Evolutionary conservation across 306 rosid species (phyloP).

Genomic region (Pterocarpus macrocarpus): DNA sequence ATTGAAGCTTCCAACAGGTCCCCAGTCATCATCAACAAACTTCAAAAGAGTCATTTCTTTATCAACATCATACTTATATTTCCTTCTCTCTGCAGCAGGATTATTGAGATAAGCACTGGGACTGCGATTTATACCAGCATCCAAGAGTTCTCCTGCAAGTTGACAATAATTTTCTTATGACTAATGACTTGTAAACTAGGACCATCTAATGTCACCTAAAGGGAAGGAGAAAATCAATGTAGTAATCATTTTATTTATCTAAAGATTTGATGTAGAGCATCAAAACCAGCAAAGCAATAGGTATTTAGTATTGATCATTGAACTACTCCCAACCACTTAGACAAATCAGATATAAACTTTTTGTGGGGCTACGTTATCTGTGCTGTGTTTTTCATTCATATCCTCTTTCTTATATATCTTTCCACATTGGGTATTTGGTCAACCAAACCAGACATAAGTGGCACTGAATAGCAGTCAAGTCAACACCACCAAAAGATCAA

Average conservation of each 20-base stretch:
- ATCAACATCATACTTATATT: conserved; percentile 80
- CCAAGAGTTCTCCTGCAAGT: conserved; percentile 82
- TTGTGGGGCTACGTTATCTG: not conserved
- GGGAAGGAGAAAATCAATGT: not conserved
- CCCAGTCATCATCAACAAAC: conserved; percentile 85
- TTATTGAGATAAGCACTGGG: conserved; percentile 95
- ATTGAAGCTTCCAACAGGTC: conserved; percentile 88
- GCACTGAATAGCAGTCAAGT: not conserved
- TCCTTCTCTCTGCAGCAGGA: conserved; percentile 74
- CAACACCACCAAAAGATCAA: not conserved
- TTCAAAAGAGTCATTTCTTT: conserved; percentile 92
- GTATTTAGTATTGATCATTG: not conserved
- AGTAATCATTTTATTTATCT: not conserved
- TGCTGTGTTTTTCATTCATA: conserved; percentile 4
- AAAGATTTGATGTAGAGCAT: conserved; percentile 3
- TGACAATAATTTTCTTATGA: conserved; percentile 29
- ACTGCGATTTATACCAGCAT: conserved; percentile 91
- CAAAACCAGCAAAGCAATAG: conserved; percentile 31
- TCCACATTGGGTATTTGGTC: not conserved
- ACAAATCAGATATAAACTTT: not conserved
- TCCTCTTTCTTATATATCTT: conserved; percentile 19
- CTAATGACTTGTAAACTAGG: conserved; percentile 16
- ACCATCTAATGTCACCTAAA: conserved; percentile 28
- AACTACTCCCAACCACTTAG: not conserved
- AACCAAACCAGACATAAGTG: not conserved